Evolutionary conservation across 2,329 filamentous ascomycete species (phyloP).

Genomic region (Helminthosporium solani): DNA sequence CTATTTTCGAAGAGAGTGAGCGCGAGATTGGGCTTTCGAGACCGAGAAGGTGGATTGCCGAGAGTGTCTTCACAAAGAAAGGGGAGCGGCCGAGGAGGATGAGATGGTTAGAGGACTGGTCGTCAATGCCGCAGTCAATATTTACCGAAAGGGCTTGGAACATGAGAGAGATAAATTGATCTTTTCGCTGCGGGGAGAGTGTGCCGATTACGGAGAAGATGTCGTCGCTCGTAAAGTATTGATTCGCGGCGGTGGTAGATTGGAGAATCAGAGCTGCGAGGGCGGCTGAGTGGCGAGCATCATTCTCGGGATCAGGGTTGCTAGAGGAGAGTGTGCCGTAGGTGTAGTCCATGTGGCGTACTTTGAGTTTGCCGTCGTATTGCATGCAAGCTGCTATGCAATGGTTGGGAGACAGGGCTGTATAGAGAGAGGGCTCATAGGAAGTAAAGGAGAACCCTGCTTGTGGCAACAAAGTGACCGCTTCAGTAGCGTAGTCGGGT

Average conservation of each 20-base stretch:
- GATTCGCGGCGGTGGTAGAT: constrained; percentile 45
- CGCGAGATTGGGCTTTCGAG: constrained; percentile 46
- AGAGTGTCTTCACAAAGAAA: constrained; percentile 74
- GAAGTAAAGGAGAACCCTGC: constrained; percentile 73
- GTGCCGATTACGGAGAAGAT: constrained; percentile 45
- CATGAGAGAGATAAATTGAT: constrained; percentile 63
- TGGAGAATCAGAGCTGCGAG: constrained; percentile 46
- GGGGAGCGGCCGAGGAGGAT: constrained; percentile 53
- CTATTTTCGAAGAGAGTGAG: constrained; percentile 69
- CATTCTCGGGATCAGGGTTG: constrained; percentile 21
- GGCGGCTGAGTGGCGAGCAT: constrained; percentile 40
- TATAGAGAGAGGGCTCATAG: constrained; percentile 57
- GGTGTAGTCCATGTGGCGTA: constrained; percentile 46
- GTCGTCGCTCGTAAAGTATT: constrained; percentile 52
- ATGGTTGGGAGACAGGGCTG: constrained; percentile 51
- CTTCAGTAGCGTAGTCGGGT: constrained; percentile 62
- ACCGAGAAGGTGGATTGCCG: constrained; percentile 76
- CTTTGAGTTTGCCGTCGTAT: constrained; percentile 45
- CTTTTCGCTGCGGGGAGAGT: constrained; percentile 29
- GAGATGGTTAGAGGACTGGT: constrained; percentile 54
- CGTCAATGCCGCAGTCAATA: constrained; percentile 79
- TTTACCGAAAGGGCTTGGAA: constrained; percentile 53
- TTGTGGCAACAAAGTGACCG: constrained; percentile 70
- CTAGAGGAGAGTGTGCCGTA: constrained; percentile 33
- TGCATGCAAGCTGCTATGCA: constrained; percentile 49